Conservation (phyloP, 192 early-diverging fungal species). For the Coemansia sp. region DNA sequence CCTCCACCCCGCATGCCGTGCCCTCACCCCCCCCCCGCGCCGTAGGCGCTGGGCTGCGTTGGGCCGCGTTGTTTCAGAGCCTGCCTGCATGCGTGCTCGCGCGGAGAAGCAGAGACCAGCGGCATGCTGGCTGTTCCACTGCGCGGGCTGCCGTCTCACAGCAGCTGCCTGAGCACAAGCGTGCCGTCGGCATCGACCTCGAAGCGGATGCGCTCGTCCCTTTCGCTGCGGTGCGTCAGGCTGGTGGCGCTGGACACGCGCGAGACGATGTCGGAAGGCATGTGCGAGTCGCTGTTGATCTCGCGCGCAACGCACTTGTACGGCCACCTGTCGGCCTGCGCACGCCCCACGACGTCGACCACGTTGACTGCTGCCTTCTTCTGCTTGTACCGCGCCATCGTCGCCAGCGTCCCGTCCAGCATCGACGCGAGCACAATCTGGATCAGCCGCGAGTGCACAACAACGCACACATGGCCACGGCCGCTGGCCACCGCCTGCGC, state of each 20-base stretch:
- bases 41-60: neutral
- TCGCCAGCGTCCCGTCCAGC: slow-evolving; percentile 29
- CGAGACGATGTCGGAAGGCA: slow-evolving; percentile 28
- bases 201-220: slow-evolving; percentile 22
- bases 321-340: slow-evolving; percentile 3
- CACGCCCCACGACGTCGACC: slow-evolving; percentile 12
- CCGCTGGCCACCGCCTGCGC: slow-evolving; percentile 18
- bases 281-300: slow-evolving; percentile 31
- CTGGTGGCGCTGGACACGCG: slow-evolving; percentile 26
- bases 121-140: neutral
- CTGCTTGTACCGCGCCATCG: slow-evolving; percentile 36
- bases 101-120: neutral
- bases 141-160: slow-evolving; percentile 1
- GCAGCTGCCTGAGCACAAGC: slow-evolving; percentile 21
- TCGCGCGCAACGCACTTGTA: slow-evolving; percentile 19
- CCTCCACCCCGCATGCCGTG: neutral
- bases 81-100: neutral
- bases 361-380: slow-evolving; percentile 35
- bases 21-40: neutral
- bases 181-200: slow-evolving; percentile 18
- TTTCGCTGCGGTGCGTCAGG: slow-evolving; percentile 7
- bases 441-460: slow-evolving; percentile 40
- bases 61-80: neutral
- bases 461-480: slow-evolving; percentile 19
- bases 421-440: slow-evolving; percentile 36